Base-by-base conservation (phyloP, 768 basidiomycete genomes). In the Russula abietina region DNA sequence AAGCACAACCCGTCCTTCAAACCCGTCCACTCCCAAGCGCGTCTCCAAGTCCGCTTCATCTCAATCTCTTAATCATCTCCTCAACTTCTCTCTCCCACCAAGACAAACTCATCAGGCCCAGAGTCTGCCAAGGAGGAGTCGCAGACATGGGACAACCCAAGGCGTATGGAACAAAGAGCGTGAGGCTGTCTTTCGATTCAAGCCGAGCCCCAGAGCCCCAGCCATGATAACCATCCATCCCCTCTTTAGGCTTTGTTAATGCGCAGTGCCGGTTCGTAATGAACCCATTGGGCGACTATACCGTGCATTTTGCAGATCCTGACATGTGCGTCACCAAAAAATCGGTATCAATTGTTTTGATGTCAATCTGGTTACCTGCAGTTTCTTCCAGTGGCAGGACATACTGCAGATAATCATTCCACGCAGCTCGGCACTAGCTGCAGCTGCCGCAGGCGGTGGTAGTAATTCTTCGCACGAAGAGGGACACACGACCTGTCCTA, bases 241-340 rank as follows among this genome's bases (percentile, higher is more conserved):
- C 59, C 41, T 56, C n/a, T 71, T 36, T 4, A 94, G 93, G 89
- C 68, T 98, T 93, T 72, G 86, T 98, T 68, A 97, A 98, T 75
- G 94, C 95, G 10, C 93, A 95, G 72, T 97, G 95, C 76, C 83
- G 93, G 62, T 98, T 98, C 73, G 83, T 98, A 46, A 88, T 98
- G 87, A 91, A 93, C 69, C 96, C 96, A 2, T 85, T 80, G 45
- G 90, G 91, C n/a, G 81, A 85, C 67, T 95, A 97, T 72, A 92
- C 94, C 19, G 95, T 90, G 7, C 94, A 97, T 74, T 95, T 98
- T 71, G 93, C 93, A 46, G 95, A 98, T 74, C 93, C 97, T 38
- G 97, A 99, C 75, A 95, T 98, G 89, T 90, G 74, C 70, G 91
- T 79, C 52, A 55, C 60, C 38, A 32, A 36, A 39, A 19, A 48